These are phyloP conservation scores for Clonostachys rhizophaga DNA, from an alignment of 2,329 filamentous ascomycete species.

Conservation along the genomic window DNA sequence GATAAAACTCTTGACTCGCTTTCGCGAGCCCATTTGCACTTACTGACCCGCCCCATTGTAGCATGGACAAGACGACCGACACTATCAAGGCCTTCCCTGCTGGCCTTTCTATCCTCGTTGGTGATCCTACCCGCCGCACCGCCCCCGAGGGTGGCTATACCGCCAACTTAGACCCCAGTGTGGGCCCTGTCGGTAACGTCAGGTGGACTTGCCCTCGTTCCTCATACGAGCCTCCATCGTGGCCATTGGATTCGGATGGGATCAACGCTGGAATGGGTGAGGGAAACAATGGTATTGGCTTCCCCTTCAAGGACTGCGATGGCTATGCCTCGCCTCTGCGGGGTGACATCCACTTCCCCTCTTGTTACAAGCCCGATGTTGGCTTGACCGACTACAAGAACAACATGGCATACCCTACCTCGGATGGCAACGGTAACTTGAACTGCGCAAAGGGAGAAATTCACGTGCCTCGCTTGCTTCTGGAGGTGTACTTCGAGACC, in stretches of 20 bases:
- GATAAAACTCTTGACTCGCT: background rate
- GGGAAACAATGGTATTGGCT: constrained; percentile 54
- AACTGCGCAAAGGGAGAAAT: constrained; percentile 51
- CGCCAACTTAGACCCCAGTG: constrained; percentile 43
- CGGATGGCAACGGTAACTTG: constrained; percentile 35
- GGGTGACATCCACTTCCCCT: constrained; percentile 67
- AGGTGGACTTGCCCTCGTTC: constrained; percentile 59
- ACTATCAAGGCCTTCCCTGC: constrained; percentile 65
- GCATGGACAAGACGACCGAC: constrained; percentile 60
- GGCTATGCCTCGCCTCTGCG: constrained; percentile 56
- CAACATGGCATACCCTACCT: constrained; percentile 62
- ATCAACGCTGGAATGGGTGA: constrained; percentile 49
- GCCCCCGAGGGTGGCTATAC: constrained; percentile 48
- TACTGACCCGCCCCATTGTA: constrained; percentile 9
- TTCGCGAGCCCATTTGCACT: constrained; percentile 1
- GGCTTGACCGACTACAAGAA: constrained; percentile 55
- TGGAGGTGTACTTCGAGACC: constrained; percentile 58
- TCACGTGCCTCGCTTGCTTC: constrained; percentile 54
- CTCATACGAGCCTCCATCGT: constrained; percentile 42
- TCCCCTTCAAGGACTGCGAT: constrained; percentile 68
- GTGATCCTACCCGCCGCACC: constrained; percentile 53
- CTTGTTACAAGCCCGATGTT: constrained; percentile 64
- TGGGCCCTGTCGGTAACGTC: constrained; percentile 46
- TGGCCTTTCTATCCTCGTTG: constrained; percentile 68
- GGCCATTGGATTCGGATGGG: constrained; percentile 50